These are phyloP conservation scores for Pseudocohnilembus persalinus DNA, from an alignment of 169 alveolate genomes.

Conservation along the genomic window DNA sequence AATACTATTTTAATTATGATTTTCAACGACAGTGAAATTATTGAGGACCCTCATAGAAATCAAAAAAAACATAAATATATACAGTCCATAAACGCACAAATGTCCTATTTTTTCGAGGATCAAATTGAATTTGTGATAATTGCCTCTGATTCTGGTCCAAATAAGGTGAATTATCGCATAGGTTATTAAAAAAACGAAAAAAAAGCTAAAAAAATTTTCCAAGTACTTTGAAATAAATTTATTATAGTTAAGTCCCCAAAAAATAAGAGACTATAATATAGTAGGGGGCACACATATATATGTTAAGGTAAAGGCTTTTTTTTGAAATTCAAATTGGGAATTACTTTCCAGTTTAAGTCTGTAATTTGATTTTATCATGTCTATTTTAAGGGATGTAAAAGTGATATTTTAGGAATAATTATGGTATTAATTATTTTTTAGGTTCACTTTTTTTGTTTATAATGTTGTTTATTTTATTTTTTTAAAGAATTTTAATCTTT, in stretches of 20 bases:
- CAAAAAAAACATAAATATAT: neutral
- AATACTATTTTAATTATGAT: too few relatives aligned
- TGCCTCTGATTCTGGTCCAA: neutral
- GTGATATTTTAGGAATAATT: too few relatives aligned
- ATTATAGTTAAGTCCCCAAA: neutral
- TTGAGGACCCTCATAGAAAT: neutral
- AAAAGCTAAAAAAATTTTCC: neutral
- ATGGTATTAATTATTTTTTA: too few relatives aligned
- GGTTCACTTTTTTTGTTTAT: too few relatives aligned
- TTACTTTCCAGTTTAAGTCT: neutral
- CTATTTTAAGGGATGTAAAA: too few relatives aligned
- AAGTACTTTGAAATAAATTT: too few relatives aligned
- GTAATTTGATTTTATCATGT: too few relatives aligned
- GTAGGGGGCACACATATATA: neutral
- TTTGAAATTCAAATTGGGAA: neutral
- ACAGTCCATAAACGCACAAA: neutral
- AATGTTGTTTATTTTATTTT: too few relatives aligned
- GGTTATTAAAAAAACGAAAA: neutral
- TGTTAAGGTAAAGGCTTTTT: neutral
- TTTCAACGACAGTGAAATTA: neutral
- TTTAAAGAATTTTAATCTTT: too few relatives aligned
- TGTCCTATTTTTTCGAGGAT: neutral
- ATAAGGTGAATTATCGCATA: neutral
- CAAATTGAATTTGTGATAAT: too few relatives aligned
- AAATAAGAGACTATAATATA: neutral